Percentiles rank a stretch among this genome's conserved stretches.
Conservation (phyloP, 495 filamentous ascomycete genomes). For the Aspergillus steynii region DNA sequence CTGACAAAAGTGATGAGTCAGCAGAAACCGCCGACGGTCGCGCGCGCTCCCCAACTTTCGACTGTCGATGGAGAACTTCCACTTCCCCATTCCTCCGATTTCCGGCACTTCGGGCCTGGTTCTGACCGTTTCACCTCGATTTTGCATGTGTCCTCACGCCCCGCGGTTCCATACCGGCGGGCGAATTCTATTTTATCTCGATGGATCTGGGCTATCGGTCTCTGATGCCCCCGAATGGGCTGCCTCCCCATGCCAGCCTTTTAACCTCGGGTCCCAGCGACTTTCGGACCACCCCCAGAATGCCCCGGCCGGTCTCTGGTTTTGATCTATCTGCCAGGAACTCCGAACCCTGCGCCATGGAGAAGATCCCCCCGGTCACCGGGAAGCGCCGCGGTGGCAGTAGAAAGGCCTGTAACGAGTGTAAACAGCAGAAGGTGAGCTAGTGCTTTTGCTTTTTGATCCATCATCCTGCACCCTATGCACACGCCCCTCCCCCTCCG, state of each 20-base stretch:
- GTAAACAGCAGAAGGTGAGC: constrained; percentile 52
- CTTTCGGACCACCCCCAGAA: constrained; percentile 44
- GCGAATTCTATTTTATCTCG: constrained; percentile 31
- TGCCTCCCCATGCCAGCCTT: constrained; percentile 27
- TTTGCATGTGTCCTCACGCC: constrained; percentile 24
- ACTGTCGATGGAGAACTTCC: background rate
- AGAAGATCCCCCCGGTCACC: constrained; percentile 45
- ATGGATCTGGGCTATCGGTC: constrained; percentile 48
- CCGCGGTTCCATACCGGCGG: constrained; percentile 38
- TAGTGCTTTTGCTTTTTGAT: constrained; percentile 10
- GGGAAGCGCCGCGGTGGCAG: constrained; percentile 50
- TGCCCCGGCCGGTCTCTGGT: constrained; percentile 37
- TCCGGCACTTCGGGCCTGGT: constrained; percentile 36
- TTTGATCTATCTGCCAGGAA: constrained; percentile 36
- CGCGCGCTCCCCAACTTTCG: too few species aligned
- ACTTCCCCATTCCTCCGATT: constrained; percentile 42
- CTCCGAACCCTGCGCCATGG: constrained; percentile 41
- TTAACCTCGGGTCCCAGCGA: constrained; percentile 37
- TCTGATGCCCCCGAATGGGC: constrained; percentile 40
- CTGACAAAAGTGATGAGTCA: background rate
- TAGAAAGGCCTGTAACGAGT: constrained; percentile 52
- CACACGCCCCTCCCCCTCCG: constrained; percentile 7
- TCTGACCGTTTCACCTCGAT: constrained; percentile 23
- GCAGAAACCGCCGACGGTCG: constrained; percentile 24
- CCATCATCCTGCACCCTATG: constrained; percentile 4